These are phyloP conservation scores for Fomes fomentarius DNA, from an alignment of 1,284 basidiomycete genomes.

Conservation along the genomic window DNA sequence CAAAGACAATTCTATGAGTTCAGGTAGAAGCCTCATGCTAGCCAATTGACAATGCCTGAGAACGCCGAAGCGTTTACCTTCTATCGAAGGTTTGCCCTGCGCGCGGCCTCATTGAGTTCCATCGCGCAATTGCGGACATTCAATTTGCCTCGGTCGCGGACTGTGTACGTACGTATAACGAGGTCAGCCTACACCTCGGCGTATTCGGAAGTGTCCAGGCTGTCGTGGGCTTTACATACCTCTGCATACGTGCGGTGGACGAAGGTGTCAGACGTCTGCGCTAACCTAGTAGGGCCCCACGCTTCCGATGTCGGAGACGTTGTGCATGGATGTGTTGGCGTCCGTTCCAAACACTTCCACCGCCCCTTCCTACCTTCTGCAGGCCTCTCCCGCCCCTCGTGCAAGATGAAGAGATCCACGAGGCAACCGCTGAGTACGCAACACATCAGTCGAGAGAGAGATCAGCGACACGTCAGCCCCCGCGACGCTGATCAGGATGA, in stretches of 20 bases:
- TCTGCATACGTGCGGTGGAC: neutral
- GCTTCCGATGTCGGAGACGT: neutral
- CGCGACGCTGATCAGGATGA: conserved; percentile 18
- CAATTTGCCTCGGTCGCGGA: neutral
- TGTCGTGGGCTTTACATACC: neutral
- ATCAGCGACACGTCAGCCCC: conserved; percentile 19
- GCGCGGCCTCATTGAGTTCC: neutral
- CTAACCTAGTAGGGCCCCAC: neutral
- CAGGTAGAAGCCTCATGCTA: no score
- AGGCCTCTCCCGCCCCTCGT: neutral
- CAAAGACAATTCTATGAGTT: neutral
- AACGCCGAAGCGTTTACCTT: neutral
- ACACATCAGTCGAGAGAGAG: conserved; percentile 13
- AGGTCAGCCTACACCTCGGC: neutral
- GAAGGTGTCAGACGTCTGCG: neutral
- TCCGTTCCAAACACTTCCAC: no score
- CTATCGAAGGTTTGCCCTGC: neutral
- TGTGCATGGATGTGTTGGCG: neutral
- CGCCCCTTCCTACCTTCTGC: neutral
- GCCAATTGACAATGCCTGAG: neutral
- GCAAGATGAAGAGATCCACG: neutral
- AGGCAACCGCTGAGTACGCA: conserved; percentile 9
- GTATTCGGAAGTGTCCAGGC: neutral
- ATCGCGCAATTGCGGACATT: neutral
- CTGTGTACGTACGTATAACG: neutral